A percentile compares a stretch with the other conserved stretches of the same genome.
These are phyloP conservation scores for Proliferodiscus dingleyae DNA, from an alignment of 2,329 filamentous ascomycete genomes.

Conservation along the genomic window DNA sequence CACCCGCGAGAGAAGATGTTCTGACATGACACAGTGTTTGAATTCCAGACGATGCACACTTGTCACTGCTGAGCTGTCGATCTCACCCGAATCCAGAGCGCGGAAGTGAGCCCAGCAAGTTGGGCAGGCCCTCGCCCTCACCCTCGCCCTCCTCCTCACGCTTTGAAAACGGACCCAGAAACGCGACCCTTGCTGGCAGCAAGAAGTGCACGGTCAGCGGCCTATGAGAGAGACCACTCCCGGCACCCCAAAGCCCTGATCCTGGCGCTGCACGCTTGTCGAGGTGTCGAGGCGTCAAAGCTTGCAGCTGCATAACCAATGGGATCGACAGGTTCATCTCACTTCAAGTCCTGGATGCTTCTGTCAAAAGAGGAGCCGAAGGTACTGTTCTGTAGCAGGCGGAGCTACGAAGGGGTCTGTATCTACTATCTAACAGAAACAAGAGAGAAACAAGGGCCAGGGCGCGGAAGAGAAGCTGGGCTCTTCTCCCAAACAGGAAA, in stretches of 20 bases:
- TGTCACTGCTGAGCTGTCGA: slow-evolving; percentile 8
- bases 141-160: slow-evolving; percentile 3
- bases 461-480: neutral
- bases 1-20: too few relatives aligned
- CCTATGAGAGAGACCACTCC: slow-evolving; percentile 17
- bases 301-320: slow-evolving; percentile 4
- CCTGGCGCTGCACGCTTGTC: slow-evolving; percentile 2
- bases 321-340: neutral
- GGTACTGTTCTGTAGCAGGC: too few relatives aligned
- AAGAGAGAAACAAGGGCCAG: neutral
- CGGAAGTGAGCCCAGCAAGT: neutral
- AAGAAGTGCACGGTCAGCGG: slow-evolving; percentile 14
- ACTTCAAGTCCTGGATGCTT: neutral
- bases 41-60: too few relatives aligned
- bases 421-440: neutral
- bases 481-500: too few relatives aligned
- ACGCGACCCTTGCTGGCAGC: slow-evolving; percentile 7
- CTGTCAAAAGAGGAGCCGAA: too few relatives aligned
- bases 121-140: slow-evolving; percentile 5
- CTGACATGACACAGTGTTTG: too few relatives aligned
- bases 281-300: slow-evolving; percentile 9
- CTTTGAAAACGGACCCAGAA: slow-evolving; percentile 9
- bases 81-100: slow-evolving; percentile 2
- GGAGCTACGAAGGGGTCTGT: too few relatives aligned
- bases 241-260: slow-evolving; percentile 13